Conservation (phyloP, 2,329 filamentous ascomycete species). For the Colletotrichum trifolii region DNA sequence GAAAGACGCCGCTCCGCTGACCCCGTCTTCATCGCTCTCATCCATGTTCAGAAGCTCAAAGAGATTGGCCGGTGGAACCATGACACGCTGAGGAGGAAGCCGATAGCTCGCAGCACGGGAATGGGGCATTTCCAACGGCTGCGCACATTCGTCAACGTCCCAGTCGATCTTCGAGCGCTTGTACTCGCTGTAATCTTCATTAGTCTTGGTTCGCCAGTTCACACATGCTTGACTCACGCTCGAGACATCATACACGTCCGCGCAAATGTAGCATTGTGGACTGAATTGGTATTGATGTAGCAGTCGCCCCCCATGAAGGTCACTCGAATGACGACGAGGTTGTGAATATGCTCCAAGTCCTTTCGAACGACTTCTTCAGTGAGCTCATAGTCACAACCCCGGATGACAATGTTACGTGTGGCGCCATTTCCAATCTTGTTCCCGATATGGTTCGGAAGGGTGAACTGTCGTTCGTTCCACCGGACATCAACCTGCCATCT, state of each 20-base stretch:
- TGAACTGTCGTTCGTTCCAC: conserved; percentile 79
- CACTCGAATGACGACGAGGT: conserved; percentile 76
- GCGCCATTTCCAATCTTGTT: conserved; percentile 74
- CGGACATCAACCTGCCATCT: conserved; percentile 69
- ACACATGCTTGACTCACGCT: conserved; percentile 50
- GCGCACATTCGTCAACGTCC: conserved; percentile 77
- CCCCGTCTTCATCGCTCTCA: conserved; percentile 50
- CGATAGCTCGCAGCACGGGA: conserved; percentile 42
- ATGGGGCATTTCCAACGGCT: conserved; percentile 57
- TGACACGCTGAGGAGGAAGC: conserved; percentile 47
- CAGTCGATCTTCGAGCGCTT: conserved; percentile 78
- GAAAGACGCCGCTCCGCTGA: conserved; percentile 31
- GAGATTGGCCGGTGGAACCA: conserved; percentile 63
- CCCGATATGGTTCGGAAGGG: conserved; percentile 70
- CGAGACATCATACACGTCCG: conserved; percentile 81
- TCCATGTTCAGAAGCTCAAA: conserved; percentile 70
- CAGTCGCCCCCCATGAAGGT: conserved; percentile 68
- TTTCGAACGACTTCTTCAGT: conserved; percentile 74
- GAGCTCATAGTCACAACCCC: conserved; percentile 65
- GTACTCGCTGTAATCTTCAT: conserved; percentile 67
- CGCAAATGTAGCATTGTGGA: conserved; percentile 80
- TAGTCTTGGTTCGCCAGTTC: conserved; percentile 27
- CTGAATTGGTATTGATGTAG: conserved; percentile 80
- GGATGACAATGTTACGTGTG: conserved; percentile 79
- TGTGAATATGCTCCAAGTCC: conserved; percentile 86